Percentiles rank a stretch among this genome's conserved stretches.
Evolutionary conservation across 305 asterid species (phyloP).

Genomic region (Fraxinus floribunda): DNA sequence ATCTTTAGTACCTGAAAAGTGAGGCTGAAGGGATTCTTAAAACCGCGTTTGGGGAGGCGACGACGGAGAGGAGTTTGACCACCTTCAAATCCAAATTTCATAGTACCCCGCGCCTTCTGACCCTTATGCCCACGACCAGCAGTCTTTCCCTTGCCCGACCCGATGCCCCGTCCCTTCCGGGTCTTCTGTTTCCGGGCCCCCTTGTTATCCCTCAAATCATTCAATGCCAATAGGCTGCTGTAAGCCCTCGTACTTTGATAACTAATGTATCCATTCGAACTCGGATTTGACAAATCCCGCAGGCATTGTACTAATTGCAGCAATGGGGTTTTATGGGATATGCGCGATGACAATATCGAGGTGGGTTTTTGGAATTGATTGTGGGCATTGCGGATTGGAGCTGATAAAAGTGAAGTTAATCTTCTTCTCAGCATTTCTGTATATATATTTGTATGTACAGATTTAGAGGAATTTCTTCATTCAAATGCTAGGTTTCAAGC

Average conservation of each 20-base stretch:
- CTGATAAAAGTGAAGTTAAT: conserved; percentile 38
- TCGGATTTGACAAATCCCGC: conserved; percentile 1
- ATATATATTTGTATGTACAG: neutral
- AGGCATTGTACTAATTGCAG: conserved; percentile 16
- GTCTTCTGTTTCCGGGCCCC: conserved; percentile 80
- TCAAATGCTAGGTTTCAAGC: neutral
- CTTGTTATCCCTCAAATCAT: conserved; percentile 76
- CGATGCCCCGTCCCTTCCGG: conserved; percentile 89
- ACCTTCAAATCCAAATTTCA: conserved; percentile 93
- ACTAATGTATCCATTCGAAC: neutral
- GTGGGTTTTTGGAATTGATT: conserved; percentile 25
- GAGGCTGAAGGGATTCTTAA: conserved; percentile 78
- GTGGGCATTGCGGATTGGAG: conserved; percentile 30
- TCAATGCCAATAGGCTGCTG: conserved; percentile 72
- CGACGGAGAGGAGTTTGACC: conserved; percentile 95
- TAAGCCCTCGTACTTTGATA: conserved; percentile 41
- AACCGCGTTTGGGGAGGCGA: conserved; percentile 86
- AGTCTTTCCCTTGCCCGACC: conserved; percentile 95
- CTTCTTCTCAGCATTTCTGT: conserved; percentile 55
- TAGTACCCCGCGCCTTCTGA: conserved; percentile 83
- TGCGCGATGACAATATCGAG: conserved; percentile 17
- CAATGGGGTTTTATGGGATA: conserved; percentile 22
- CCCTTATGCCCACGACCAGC: conserved; percentile 98
- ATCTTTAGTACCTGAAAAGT: conserved; percentile 69
- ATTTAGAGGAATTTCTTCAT: neutral